Evolutionary conservation across 768 basidiomycete species (phyloP).

Genomic region (Podaxis sp.): DNA sequence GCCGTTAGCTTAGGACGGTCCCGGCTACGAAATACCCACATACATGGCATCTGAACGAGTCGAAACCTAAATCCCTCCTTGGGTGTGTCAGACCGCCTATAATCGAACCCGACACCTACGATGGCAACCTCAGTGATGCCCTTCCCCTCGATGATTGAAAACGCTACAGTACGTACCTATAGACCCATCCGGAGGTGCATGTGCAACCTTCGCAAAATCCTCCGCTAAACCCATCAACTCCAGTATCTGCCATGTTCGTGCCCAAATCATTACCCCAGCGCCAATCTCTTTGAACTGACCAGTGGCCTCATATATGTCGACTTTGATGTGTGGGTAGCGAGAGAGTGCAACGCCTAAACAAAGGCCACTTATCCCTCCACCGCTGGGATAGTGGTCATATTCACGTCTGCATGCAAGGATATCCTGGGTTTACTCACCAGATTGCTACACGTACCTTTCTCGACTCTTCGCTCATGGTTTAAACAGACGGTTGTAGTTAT

Average conservation of each 20-base stretch:
- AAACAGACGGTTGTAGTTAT: not conserved
- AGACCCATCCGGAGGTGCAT: constrained; percentile 27
- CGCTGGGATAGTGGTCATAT: constrained; percentile 17
- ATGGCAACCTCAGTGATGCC: not conserved
- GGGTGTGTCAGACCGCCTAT: constrained; percentile 36
- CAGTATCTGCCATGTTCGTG: constrained; percentile 41
- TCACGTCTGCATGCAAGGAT: not conserved
- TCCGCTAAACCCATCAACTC: constrained; percentile 34
- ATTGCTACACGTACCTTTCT: constrained; percentile 18
- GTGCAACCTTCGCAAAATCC: constrained; percentile 28
- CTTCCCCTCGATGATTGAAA: not conserved
- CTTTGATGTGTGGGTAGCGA: constrained; percentile 27
- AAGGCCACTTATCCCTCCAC: constrained; percentile 38
- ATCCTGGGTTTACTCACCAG: constrained; percentile 10
- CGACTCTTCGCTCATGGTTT: not conserved
- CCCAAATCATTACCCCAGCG: constrained; percentile 44
- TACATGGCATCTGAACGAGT: constrained; percentile 35
- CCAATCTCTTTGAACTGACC: constrained; percentile 45
- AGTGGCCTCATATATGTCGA: constrained; percentile 45
- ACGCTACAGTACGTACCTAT: constrained; percentile 20
- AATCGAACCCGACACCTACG: constrained; percentile 41
- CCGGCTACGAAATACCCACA: not conserved
- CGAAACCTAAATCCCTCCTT: constrained; percentile 16
- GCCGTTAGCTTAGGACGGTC: constrained; percentile 14
- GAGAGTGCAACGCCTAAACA: constrained; percentile 36